These are phyloP conservation scores for Albophoma yamanashiensis DNA, from an alignment of 2,329 filamentous ascomycete species.

Conservation along the genomic window DNA sequence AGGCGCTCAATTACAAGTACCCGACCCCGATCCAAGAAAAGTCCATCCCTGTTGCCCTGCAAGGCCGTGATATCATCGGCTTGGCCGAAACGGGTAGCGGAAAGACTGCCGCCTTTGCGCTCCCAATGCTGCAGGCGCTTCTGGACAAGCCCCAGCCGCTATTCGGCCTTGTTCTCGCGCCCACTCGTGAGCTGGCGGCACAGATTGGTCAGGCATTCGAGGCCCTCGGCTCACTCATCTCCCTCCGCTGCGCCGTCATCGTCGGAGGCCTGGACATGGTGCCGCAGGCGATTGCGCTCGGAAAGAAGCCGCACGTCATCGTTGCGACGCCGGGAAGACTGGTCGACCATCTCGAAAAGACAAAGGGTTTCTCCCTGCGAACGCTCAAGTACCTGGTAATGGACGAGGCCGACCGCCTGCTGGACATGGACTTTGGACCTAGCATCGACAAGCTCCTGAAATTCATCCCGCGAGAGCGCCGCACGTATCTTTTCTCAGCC, in stretches of 20 bases:
- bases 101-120: slow-evolving; percentile 90
- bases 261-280: slow-evolving; percentile 97
- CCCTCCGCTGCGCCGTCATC: slow-evolving; percentile 75
- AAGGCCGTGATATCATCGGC: slow-evolving; percentile 80
- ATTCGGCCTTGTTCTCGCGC: slow-evolving; percentile 83
- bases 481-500: slow-evolving; percentile 86
- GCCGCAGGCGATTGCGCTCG: slow-evolving; percentile 76
- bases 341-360: slow-evolving; percentile 90
- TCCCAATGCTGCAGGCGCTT: slow-evolving; percentile 84
- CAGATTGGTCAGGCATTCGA: slow-evolving; percentile 88
- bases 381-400: slow-evolving; percentile 82
- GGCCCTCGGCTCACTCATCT: slow-evolving; percentile 75
- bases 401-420: slow-evolving; percentile 85
- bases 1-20: slow-evolving; percentile 66
- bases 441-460: slow-evolving; percentile 90
- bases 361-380: slow-evolving; percentile 83
- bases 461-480: slow-evolving; percentile 65
- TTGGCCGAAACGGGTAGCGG: slow-evolving; percentile 91
- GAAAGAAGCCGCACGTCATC: slow-evolving; percentile 91
- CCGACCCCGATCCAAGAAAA: slow-evolving; percentile 85
- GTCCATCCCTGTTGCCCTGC: slow-evolving; percentile 70
- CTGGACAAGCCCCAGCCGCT: slow-evolving; percentile 79
- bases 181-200: slow-evolving; percentile 84
- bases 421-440: slow-evolving; percentile 91
- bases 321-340: slow-evolving; percentile 86